Conservation (phyloP, 805 yeast genomes). For the Starmerella powellii region DNA sequence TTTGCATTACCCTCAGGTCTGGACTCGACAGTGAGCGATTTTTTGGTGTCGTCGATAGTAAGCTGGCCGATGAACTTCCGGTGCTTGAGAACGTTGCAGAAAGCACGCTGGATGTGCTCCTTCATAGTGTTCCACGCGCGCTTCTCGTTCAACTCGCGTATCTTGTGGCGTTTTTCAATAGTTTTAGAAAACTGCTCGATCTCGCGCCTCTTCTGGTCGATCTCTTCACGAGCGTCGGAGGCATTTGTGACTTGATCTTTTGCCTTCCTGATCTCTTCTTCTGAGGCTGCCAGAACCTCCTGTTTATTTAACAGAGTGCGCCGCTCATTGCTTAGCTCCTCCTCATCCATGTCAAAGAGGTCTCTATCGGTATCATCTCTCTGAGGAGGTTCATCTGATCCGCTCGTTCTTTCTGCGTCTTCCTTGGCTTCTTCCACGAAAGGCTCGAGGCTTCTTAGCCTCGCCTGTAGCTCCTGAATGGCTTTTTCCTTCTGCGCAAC, state of each 20-base stretch:
- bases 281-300: neutral
- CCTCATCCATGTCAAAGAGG: neutral
- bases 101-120: constrained; percentile 4
- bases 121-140: constrained; percentile 13
- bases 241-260: neutral
- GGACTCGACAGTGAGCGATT: constrained; percentile 24
- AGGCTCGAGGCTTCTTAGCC: no score
- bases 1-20: constrained; percentile 30
- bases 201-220: neutral
- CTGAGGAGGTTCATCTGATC: no score
- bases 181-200: neutral
- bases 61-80: constrained; percentile 68
- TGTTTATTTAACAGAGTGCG: no score
- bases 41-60: constrained; percentile 41
- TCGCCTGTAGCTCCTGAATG: no score
- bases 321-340: neutral
- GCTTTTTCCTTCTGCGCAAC: no score
- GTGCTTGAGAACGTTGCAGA: constrained; percentile 26
- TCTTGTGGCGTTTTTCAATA: neutral
- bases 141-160: constrained; percentile 7
- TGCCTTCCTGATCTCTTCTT: neutral
- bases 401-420: no score
- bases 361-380: no score
- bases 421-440: no score
- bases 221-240: neutral